A percentile compares a stretch with the other conserved stretches of the same genome.
Conservation (phyloP, 129 eudicot genomes). For the Cynara cardunculus region DNA sequence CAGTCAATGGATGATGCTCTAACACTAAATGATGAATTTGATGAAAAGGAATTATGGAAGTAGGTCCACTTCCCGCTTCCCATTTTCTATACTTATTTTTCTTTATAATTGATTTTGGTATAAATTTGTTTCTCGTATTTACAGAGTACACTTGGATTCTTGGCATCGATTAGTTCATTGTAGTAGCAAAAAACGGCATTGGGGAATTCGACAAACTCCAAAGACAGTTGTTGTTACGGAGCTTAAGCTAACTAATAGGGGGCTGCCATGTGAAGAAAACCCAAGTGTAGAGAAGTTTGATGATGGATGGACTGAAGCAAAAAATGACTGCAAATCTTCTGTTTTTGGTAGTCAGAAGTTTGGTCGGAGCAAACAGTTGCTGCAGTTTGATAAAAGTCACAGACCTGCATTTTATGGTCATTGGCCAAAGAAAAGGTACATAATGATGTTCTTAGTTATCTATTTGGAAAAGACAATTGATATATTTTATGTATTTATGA, state of each 20-base stretch:
- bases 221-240: conserved; percentile 71
- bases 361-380: conserved; percentile 48
- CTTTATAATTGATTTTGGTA: not conserved
- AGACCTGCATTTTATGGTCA: conserved; percentile 97
- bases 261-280: conserved; percentile 45
- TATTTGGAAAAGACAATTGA: not conserved
- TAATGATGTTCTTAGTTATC: not conserved
- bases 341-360: conserved; percentile 24
- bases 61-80: conserved; percentile 25
- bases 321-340: conserved; percentile 22
- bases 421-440: conserved; percentile 87
- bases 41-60: conserved; percentile 61
- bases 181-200: conserved; percentile 45
- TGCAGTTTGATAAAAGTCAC: conserved; percentile 89
- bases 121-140: not conserved
- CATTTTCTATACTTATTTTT: not conserved
- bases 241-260: conserved; percentile 63
- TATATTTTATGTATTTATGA: not conserved
- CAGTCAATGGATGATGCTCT: conserved; percentile 61
- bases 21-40: conserved; percentile 30
- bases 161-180: conserved; percentile 57
- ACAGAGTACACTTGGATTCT: conserved; percentile 65
- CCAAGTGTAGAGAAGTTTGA: conserved; percentile 33
- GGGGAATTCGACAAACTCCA: conserved; percentile 81
- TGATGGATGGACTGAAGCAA: conserved; percentile 53